phyloP scores from a whole-genome alignment of 2,329 filamentous ascomycete species.

The Fusarium lyarnte region DNA sequence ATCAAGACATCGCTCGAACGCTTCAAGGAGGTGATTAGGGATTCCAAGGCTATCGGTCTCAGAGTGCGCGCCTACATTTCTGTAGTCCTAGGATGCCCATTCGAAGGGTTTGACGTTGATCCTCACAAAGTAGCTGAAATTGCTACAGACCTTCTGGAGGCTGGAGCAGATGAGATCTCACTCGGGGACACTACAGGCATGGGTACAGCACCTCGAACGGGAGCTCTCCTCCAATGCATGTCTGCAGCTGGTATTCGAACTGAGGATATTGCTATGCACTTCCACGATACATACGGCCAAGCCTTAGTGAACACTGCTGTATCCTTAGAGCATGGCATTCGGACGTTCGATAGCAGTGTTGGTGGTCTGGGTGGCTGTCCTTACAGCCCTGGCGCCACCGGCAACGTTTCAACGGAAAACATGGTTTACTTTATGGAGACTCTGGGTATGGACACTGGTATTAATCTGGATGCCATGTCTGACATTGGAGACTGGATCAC shows the following conservation, averaged over 20 bases:
- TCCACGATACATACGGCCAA: constrained; percentile 89
- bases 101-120: constrained; percentile 72
- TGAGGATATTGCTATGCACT: constrained; percentile 81
- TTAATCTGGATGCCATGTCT: constrained; percentile 72
- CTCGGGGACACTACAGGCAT: constrained; percentile 92
- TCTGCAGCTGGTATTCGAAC: constrained; percentile 72
- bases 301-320: constrained; percentile 85
- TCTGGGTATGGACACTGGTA: constrained; percentile 77
- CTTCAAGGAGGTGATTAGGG: constrained; percentile 75
- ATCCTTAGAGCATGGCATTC: constrained; percentile 78
- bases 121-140: constrained; percentile 72
- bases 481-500: constrained; percentile 80
- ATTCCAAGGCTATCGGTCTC: constrained; percentile 71
- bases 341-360: constrained; percentile 82
- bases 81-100: constrained; percentile 83
- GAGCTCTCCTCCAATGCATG: constrained; percentile 71
- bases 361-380: constrained; percentile 86
- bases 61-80: constrained; percentile 83
- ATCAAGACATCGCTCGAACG: constrained; percentile 77
- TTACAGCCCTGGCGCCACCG: constrained; percentile 85
- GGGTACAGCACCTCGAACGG: constrained; percentile 79
- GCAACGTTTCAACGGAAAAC: constrained; percentile 87
- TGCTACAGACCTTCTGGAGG: constrained; percentile 76
- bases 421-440: constrained; percentile 81
- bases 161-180: constrained; percentile 91